phyloP scores from a whole-genome alignment of 805 yeast genomes.

The Hemisphaericaspora nanyangensis region DNA sequence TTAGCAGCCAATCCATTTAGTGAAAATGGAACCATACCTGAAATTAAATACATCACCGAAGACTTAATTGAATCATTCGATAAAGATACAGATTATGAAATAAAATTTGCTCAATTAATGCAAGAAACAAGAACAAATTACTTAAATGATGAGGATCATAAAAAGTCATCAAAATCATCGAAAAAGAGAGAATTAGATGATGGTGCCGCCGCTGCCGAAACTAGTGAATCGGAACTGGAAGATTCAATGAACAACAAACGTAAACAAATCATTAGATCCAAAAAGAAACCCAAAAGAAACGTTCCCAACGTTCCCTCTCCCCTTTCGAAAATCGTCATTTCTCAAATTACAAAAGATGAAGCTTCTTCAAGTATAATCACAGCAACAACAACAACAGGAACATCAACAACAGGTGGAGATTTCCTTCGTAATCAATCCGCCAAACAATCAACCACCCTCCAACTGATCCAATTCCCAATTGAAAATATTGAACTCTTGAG shows the following conservation, averaged over 20 bases:
- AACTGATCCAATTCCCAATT: constrained; percentile 19
- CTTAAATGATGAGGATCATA: constrained; percentile 39
- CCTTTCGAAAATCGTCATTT: constrained; percentile 10
- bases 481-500: constrained; percentile 5
- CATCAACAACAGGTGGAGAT: background rate
- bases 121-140: constrained; percentile 37
- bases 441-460: background rate
- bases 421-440: background rate
- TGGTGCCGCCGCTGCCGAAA: constrained; percentile 1
- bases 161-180: too few species aligned
- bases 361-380: background rate
- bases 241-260: background rate
- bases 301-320: constrained; percentile 13
- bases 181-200: constrained; percentile 9
- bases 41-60: constrained; percentile 24
- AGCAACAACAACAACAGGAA: background rate
- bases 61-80: constrained; percentile 31
- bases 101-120: constrained; percentile 48
- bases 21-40: constrained; percentile 33
- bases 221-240: constrained; percentile 2
- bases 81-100: constrained; percentile 46
- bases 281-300: constrained; percentile 8
- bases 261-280: background rate
- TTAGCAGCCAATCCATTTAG: constrained; percentile 59
- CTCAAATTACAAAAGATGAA: background rate